Conservation (phyloP, 495 filamentous ascomycete genomes). For the Talaromyces proteolyticus region DNA sequence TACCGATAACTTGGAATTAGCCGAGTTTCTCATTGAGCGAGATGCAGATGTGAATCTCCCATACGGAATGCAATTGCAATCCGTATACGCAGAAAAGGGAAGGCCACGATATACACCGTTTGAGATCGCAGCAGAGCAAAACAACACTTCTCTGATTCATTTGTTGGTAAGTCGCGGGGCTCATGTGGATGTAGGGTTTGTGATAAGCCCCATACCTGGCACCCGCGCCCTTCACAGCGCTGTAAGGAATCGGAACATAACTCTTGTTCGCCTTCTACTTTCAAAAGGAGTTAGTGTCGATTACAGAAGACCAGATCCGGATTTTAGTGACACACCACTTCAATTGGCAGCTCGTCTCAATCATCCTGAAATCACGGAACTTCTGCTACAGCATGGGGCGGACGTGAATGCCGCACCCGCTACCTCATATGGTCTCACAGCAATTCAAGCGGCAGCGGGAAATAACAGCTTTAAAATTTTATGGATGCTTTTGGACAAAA, state of each 20-base stretch:
- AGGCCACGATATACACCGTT: conserved; percentile 1
- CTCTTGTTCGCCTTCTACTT: conserved; percentile 10
- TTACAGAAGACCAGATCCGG: neutral
- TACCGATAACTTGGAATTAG: conserved; percentile 12
- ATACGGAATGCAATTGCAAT: neutral
- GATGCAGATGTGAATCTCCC: conserved; percentile 17
- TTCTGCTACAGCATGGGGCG: conserved; percentile 15
- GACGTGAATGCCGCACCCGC: conserved; percentile 4
- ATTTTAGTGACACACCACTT: conserved; percentile 11
- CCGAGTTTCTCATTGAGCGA: conserved; percentile 19
- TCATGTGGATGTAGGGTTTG: neutral
- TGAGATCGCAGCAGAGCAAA: conserved; percentile 5
- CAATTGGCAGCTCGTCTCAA: conserved; percentile 18
- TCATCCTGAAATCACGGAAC: conserved; percentile 10
- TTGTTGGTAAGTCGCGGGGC: conserved; percentile 9
- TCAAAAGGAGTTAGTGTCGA: conserved; percentile 5
- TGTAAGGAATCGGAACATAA: conserved; percentile 3
- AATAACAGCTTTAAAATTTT: conserved; percentile 3
- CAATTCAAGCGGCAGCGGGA: conserved; percentile 10
- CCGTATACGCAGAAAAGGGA: neutral
- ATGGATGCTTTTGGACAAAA: conserved; percentile 5
- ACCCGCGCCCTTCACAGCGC: neutral
- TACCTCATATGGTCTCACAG: conserved; percentile 11
- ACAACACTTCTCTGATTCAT: conserved; percentile 3
- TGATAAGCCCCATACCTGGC: neutral